Conservation (phyloP, 129 eudicot species). For the Tagetes patula region DNA sequence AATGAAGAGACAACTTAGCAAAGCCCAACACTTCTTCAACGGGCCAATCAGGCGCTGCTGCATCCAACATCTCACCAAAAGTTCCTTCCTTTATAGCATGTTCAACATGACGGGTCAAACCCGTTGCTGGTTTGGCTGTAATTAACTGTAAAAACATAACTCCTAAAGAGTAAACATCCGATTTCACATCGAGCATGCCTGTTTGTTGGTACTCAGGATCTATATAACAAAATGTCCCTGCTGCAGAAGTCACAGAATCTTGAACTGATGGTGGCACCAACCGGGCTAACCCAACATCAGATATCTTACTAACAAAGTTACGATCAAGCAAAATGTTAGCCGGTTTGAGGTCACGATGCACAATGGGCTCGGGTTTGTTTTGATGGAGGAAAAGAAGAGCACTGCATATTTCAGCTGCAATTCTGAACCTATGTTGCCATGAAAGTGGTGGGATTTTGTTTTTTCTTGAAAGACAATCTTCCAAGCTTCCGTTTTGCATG, state of each 20-base stretch:
- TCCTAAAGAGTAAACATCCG: slow-evolving; percentile 70
- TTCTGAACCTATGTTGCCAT: slow-evolving; percentile 74
- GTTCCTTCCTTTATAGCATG: slow-evolving; percentile 56
- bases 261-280: slow-evolving; percentile 68
- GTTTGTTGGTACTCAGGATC: slow-evolving; percentile 87
- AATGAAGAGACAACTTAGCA: slow-evolving; percentile 56
- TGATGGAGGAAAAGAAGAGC: slow-evolving; percentile 74
- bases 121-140: slow-evolving; percentile 68
- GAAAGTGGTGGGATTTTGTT: slow-evolving; percentile 54
- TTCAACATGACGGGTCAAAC: slow-evolving; percentile 61
- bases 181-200: slow-evolving; percentile 76
- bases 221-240: slow-evolving; percentile 79
- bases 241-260: slow-evolving; percentile 65
- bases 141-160: slow-evolving; percentile 61
- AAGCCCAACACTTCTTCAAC: slow-evolving; percentile 59
- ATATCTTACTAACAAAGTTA: slow-evolving; percentile 61
- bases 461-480: slow-evolving; percentile 53
- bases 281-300: slow-evolving; percentile 76
- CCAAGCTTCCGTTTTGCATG: slow-evolving; percentile 76
- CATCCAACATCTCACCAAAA: slow-evolving; percentile 53
- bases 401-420: slow-evolving; percentile 70
- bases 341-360: slow-evolving; percentile 77
- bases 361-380: slow-evolving; percentile 72
- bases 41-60: slow-evolving; percentile 61
- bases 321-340: slow-evolving; percentile 72